These are phyloP conservation scores for Penicillium sp. DNA, from an alignment of 2,329 filamentous ascomycete genomes.

Conservation along the genomic window DNA sequence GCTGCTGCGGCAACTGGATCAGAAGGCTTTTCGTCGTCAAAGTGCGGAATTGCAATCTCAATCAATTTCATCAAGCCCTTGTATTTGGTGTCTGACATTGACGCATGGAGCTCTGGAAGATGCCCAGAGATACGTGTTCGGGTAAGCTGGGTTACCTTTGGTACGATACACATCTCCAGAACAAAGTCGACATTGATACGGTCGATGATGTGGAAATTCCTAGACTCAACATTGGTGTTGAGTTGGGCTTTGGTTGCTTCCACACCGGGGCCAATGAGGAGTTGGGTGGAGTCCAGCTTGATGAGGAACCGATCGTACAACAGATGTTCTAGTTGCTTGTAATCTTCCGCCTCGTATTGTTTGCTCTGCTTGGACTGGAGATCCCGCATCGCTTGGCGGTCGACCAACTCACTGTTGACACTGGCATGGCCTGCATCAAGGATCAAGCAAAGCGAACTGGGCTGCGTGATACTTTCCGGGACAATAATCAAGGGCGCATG, in stretches of 20 bases:
- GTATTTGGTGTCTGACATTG: conserved; percentile 92
- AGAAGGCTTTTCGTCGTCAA: conserved; percentile 52
- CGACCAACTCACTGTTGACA: conserved; percentile 88
- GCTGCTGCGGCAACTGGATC: conserved; percentile 26
- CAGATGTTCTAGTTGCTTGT: conserved; percentile 77
- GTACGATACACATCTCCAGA: conserved; percentile 94
- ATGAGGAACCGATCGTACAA: conserved; percentile 98
- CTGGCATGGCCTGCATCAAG: conserved; percentile 94
- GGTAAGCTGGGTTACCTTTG: conserved; percentile 87
- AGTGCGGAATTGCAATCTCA: conserved; percentile 87
- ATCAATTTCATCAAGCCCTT: conserved; percentile 95
- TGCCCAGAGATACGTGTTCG: conserved; percentile 89
- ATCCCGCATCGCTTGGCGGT: conserved; percentile 82
- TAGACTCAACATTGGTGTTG: conserved; percentile 61
- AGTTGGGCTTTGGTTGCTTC: conserved; percentile 84
- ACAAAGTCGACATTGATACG: conserved; percentile 96
- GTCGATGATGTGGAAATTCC: conserved; percentile 84
- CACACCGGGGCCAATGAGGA: conserved; percentile 90
- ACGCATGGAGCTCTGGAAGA: conserved; percentile 84
- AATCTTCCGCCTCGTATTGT: conserved; percentile 83
- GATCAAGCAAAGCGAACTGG: conserved; percentile 81
- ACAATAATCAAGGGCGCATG: conserved; percentile 96
- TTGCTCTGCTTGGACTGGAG: conserved; percentile 88
- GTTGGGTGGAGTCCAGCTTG: conserved; percentile 89
- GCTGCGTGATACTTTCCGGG: conserved; percentile 81